Percentiles rank a stretch among this genome's conserved stretches.
These are phyloP conservation scores for Alternaria sp. DNA, from an alignment of 2,329 filamentous ascomycete species.

Conservation along the genomic window DNA sequence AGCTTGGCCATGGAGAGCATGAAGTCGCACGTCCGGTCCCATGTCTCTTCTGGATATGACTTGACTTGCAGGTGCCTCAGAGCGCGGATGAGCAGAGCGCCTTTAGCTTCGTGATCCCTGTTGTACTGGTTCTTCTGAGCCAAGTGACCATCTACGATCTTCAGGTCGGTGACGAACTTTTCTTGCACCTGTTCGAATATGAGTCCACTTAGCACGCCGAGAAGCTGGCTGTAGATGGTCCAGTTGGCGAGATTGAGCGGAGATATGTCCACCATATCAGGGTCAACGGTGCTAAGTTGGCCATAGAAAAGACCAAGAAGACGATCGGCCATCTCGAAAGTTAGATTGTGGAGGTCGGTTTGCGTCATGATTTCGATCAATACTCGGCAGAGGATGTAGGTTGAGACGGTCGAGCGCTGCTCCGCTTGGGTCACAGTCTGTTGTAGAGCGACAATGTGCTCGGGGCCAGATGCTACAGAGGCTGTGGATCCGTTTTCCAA, in stretches of 20 bases:
- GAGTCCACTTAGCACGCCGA: constrained; percentile 95
- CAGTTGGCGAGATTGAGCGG: constrained; percentile 91
- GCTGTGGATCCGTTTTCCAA: constrained; percentile 34
- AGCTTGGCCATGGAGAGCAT: constrained; percentile 82
- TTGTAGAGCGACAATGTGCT: constrained; percentile 61
- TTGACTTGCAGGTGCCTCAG: constrained; percentile 90
- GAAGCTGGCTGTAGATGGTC: constrained; percentile 89
- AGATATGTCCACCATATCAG: constrained; percentile 79
- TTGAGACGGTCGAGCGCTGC: constrained; percentile 90
- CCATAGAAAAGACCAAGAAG: constrained; percentile 95
- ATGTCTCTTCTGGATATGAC: constrained; percentile 75
- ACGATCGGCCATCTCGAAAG: constrained; percentile 90
- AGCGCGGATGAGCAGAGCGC: constrained; percentile 86
- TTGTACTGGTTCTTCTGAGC: constrained; percentile 73
- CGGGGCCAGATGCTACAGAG: constrained; percentile 39
- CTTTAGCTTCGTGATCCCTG: constrained; percentile 78
- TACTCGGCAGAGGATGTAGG: constrained; percentile 93
- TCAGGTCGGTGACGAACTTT: constrained; percentile 83
- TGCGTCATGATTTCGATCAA: constrained; percentile 94
- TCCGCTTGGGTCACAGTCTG: constrained; percentile 83
- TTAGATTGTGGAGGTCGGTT: constrained; percentile 83
- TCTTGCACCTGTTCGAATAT: constrained; percentile 86
- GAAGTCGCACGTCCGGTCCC: constrained; percentile 90
- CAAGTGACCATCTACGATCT: constrained; percentile 78
- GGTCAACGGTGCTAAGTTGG: constrained; percentile 89